Base-by-base conservation (phyloP, 192 early-diverging fungal species). In the Gryganskiella cystojenkinii region DNA sequence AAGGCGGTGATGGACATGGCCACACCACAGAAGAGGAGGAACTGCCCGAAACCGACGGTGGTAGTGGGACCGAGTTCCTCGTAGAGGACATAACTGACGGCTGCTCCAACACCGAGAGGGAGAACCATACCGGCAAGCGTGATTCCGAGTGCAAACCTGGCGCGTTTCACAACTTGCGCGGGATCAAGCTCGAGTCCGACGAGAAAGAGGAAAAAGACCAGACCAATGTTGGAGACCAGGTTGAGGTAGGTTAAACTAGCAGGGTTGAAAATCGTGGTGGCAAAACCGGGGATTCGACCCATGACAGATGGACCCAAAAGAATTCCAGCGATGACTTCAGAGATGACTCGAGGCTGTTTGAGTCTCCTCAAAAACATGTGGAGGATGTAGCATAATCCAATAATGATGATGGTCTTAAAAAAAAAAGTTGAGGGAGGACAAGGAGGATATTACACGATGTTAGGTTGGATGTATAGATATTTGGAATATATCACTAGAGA, bases 1-100 rank as follows among this genome's bases (percentile, higher is more conserved):
- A 97, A 99, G 1, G 96, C 95, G 0, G 95, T 98, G 66, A 97
- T 95, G 34, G 92, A 83, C 91, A 97, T 95, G 49, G 94, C 93
- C 8, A 98, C 96, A 45, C 95, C 95, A 25, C 87, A 82, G 79
- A 96, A 98, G 55, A 96, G 87, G 22, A 98, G 52, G 70, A 95
- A 97, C 20, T 83, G 90, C 17, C 79, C 64, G 79, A 94, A 96
- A 3, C 79, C 56, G 30, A 87, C 86, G 0, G 61, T 54, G 14
- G 79, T 81, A 25, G 75, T 60, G 8, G 59, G 45, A 28, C 84
- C 79, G 24, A 91, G 64, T 11, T 87, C 55, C 24, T 86, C 67
- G 64, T 91, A 95, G 3, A 95, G 70, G 24, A 91, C 86, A 54
- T 90, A 89, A 69, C 89, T 88, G 13, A 93, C 90, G 9, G 91